Evolutionary conservation across 805 yeast genomes (phyloP), one percentile per base, ranked within the genome.

Genomic region (Ascoidea asiatica): DNA sequence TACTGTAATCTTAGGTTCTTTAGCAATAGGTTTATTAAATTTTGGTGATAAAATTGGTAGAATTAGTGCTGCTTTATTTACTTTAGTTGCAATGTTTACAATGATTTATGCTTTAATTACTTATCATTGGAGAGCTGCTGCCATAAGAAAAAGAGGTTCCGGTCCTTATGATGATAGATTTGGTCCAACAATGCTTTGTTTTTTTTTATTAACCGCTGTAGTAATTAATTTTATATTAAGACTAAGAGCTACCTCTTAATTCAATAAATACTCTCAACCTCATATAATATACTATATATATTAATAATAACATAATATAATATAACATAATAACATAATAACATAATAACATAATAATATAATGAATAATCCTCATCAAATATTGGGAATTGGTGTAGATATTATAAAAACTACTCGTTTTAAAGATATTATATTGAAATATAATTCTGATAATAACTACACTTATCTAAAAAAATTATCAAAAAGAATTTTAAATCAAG

Each of bases 81-180:
- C 98, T 3, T 70, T 90, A 49, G 89, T 92, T 45, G 95, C 98
- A 50, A 90, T 92, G 97, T 87, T 85, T 51, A 90, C 98, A 20
- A 92, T 92, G 99, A 73, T 81, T 2, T 92, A 92, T 57, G 98
- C 99, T 1, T 73, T 92, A 50, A 74, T 87, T 41, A 92, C 97
- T 11, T 92, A 92, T 63, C 99, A 92, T 65, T 94, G 98, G 98
- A 85, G 99, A 70, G 98, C 98, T 1, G 87, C 89, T 60, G 98
- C 98, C 48, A 92, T 92, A 54, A 81, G 99, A 64, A 75, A 90
- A 66, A 81, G 97, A 65, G 98, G 98, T 38, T 79, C 95, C 13
- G 98, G 98, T 41, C 98, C 98, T n/a, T 92, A 92, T 61, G 99
- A 92, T 59, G 99, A 92, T 65, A 78, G 98, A 60, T 81, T 92